These are phyloP conservation scores for Rhizopus microsporus DNA, from an alignment of 371 early-diverging fungal genomes.

Conservation along the genomic window DNA sequence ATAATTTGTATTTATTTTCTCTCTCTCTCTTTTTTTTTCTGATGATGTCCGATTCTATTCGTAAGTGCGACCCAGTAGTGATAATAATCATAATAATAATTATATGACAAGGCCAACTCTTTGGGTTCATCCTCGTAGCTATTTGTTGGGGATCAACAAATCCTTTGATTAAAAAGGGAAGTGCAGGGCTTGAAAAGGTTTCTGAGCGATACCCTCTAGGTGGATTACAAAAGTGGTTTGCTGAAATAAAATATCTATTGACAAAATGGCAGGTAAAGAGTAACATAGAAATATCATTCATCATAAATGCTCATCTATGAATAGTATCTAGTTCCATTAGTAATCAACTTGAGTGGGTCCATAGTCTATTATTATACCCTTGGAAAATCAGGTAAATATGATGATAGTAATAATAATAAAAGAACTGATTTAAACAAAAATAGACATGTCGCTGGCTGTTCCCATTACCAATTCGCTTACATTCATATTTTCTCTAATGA, in stretches of 20 bases:
- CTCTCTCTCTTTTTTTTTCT: neutral
- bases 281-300: neutral
- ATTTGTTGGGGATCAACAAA: slow-evolving; percentile 96
- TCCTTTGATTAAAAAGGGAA: slow-evolving; percentile 90
- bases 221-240: slow-evolving; percentile 55
- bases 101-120: slow-evolving; percentile 17
- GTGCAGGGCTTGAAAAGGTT: slow-evolving; percentile 75
- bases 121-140: slow-evolving; percentile 62
- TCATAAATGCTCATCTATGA: neutral
- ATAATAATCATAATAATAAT: neutral
- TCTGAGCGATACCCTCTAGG: slow-evolving; percentile 48
- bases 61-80: neutral
- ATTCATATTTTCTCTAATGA: slow-evolving; percentile 81
- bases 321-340: slow-evolving; percentile 84
- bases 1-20: neutral
- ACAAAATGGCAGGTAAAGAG: slow-evolving; percentile 83
- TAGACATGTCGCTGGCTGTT: slow-evolving; percentile 89
- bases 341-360: slow-evolving; percentile 88
- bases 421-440: neutral
- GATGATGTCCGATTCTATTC: neutral
- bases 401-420: no score
- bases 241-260: slow-evolving; percentile 77
- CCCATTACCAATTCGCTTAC: slow-evolving; percentile 92
- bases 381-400: slow-evolving; percentile 65
- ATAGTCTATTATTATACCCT: slow-evolving; percentile 90